Percentiles rank a stretch among this genome's conserved stretches.
Conservation (phyloP, 164 flowering plant species). For the Vitis riparia region DNA sequence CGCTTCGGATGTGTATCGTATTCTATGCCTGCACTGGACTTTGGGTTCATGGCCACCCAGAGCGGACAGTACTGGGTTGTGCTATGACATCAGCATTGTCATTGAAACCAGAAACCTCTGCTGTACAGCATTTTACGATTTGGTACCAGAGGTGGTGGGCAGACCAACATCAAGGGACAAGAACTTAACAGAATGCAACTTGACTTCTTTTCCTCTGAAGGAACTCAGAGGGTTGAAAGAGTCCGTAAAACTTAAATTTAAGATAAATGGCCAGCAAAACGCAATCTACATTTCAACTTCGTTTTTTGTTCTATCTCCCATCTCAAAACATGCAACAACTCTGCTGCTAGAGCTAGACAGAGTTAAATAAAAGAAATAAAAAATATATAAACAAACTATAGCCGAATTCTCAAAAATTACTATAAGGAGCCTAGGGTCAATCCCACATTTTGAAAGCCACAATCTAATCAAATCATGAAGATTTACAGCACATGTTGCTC, state of each 20-base stretch:
- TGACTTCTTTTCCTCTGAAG: too few species aligned
- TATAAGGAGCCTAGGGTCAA: not conserved
- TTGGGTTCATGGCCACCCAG: too few species aligned
- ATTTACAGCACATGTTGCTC: conserved; percentile 53
- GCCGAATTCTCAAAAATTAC: conserved; percentile 19
- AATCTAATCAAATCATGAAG: conserved; percentile 21
- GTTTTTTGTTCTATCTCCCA: conserved; percentile 1
- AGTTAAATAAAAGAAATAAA: not conserved
- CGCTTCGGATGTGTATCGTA: too few species aligned
- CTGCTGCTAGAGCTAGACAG: not conserved
- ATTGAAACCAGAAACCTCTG: not conserved
- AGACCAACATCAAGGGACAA: too few species aligned
- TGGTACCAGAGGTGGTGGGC: too few species aligned
- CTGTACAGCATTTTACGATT: too few species aligned
- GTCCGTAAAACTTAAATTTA: not conserved
- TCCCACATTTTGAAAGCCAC: not conserved
- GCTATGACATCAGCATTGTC: not conserved
- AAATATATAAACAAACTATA: conserved; percentile 24
- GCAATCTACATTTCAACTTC: not conserved
- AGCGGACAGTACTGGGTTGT: too few species aligned
- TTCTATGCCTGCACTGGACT: too few species aligned
- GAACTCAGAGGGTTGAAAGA: too few species aligned
- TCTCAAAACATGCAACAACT: conserved; percentile 8
- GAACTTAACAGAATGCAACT: too few species aligned
- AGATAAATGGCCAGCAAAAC: not conserved